phyloP scores from a whole-genome alignment of 208 protist genomes.

The Crithidia expoeki region DNA sequence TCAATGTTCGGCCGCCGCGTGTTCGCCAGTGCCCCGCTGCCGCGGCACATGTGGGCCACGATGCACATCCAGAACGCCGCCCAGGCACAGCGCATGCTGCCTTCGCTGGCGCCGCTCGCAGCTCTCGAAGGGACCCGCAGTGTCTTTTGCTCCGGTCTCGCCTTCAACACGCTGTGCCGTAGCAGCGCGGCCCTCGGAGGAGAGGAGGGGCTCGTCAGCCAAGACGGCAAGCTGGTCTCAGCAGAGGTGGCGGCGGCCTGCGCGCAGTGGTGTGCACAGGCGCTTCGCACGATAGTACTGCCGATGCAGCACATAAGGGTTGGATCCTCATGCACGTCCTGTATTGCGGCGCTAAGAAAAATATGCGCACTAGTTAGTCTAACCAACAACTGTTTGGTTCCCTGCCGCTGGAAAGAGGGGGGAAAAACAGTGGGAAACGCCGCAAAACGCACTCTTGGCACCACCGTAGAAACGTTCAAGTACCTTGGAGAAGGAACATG shows the following conservation, averaged over 20 bases:
- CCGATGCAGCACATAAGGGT: conserved; percentile 34
- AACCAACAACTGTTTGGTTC: background rate
- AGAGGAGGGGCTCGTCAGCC: conserved; percentile 38
- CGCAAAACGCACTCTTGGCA: no score
- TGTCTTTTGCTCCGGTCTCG: conserved; percentile 35
- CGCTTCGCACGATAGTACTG: conserved; percentile 22
- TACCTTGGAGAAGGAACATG: no score
- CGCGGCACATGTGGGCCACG: conserved; percentile 65
- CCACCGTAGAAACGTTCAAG: no score
- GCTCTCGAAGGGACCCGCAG: conserved; percentile 20
- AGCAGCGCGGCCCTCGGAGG: conserved; percentile 37
- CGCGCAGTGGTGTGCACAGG: conserved; percentile 37
- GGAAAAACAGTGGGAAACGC: background rate
- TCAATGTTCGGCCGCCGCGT: conserved; percentile 84
- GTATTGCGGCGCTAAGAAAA: conserved; percentile 19
- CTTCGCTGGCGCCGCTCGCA: conserved; percentile 54
- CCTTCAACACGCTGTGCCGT: conserved; percentile 42
- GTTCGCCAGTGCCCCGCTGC: conserved; percentile 77
- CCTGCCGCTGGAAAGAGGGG: no score
- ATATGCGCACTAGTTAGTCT: background rate
- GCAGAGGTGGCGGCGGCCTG: conserved; percentile 39
- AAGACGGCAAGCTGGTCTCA: conserved; percentile 36
- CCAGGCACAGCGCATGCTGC: conserved; percentile 67
- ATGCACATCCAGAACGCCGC: conserved; percentile 69
- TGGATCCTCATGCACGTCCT: background rate